Conservation (phyloP, 2,329 filamentous ascomycete genomes). For the Phyllosticta citribraziliensis region DNA sequence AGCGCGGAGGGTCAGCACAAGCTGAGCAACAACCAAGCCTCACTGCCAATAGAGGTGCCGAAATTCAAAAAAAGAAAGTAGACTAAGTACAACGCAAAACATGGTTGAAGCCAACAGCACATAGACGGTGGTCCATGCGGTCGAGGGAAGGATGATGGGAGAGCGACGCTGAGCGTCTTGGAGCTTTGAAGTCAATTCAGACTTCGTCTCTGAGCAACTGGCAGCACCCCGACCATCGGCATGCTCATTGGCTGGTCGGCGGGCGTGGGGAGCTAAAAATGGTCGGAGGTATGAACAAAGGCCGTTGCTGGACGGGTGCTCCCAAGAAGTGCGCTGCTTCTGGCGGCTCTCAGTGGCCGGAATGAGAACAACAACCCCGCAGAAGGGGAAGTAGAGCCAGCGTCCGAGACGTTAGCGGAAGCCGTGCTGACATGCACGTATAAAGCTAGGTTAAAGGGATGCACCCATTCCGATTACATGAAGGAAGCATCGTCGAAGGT, state of each 20-base stretch:
- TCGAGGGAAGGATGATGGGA: too few relatives aligned
- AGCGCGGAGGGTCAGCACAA: not conserved
- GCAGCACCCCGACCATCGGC: not conserved
- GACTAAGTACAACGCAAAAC: not conserved
- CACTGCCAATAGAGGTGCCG: not conserved
- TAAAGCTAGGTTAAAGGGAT: not conserved
- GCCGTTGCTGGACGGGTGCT: not conserved
- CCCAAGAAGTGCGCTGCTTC: not conserved
- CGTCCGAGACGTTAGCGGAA: not conserved
- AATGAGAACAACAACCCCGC: not conserved
- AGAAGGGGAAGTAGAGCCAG: not conserved
- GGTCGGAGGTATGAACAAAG: not conserved
- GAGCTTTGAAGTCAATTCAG: not conserved
- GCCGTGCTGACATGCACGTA: not conserved
- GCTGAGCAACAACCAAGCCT: not conserved
- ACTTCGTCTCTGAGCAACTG: not conserved
- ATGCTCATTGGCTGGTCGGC: not conserved
- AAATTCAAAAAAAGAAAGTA: not conserved
- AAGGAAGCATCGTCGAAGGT: not conserved
- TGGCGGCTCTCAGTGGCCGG: not conserved
- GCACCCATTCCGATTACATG: not conserved
- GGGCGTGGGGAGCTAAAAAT: not conserved
- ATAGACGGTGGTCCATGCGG: not conserved
- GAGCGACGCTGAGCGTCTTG: not conserved
- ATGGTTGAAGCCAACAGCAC: not conserved